A percentile compares a stretch with the other conserved stretches of the same genome.
phyloP scores from a whole-genome alignment of 164 flowering plant species.

The Umbilicus rupestris region DNA sequence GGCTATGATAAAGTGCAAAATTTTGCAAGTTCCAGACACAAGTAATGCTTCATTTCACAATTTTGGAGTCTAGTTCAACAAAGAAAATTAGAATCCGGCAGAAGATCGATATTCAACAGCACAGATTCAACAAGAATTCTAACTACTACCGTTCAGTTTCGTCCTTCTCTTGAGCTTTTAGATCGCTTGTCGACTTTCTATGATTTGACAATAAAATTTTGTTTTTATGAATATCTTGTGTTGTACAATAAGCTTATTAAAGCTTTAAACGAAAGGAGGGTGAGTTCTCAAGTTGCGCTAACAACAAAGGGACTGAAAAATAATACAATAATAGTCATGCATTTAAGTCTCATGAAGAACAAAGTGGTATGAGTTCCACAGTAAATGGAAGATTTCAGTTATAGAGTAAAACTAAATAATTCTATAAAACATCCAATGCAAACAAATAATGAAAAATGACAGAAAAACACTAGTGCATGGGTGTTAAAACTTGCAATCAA shows the following conservation, averaged over 20 bases:
- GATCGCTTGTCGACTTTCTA: background rate
- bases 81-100: background rate
- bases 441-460: background rate
- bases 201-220: background rate
- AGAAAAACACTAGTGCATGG: background rate
- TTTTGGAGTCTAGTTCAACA: background rate
- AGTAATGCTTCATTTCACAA: background rate
- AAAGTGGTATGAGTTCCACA: background rate
- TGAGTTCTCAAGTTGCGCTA: background rate
- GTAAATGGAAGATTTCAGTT: background rate
- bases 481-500: background rate
- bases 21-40: background rate
- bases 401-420: background rate
- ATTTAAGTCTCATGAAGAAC: background rate
- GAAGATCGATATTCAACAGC: background rate
- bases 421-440: background rate
- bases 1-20: background rate
- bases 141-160: background rate
- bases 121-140: background rate
- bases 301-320: background rate
- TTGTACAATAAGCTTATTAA: background rate
- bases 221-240: background rate
- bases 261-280: background rate
- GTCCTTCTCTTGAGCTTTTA: background rate
- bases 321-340: background rate